Conservation (phyloP, 441 rosid species). For the Bocquillonia castaneifolia region DNA sequence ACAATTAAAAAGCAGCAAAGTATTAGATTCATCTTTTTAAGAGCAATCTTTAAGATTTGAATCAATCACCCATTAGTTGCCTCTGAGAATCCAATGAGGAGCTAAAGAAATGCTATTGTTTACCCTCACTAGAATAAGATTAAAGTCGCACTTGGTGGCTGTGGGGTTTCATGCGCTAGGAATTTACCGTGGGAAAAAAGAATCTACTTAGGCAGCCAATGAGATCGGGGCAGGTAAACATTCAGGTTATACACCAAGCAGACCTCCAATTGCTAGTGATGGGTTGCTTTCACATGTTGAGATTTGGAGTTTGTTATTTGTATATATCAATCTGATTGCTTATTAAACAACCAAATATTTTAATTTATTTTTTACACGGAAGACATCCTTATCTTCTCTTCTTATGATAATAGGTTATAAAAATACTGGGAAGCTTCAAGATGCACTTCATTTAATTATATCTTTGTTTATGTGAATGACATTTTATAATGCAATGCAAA, state of each 20-base stretch:
- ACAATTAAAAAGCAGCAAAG: constrained; percentile 1
- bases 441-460: neutral
- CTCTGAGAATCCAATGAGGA: neutral
- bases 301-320: constrained; percentile 12
- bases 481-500: constrained; percentile 20
- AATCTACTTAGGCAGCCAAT: constrained; percentile 24
- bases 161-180: neutral
- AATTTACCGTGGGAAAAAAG: constrained; percentile 5
- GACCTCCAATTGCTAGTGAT: constrained; percentile 16
- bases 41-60: neutral
- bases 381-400: neutral
- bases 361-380: neutral
- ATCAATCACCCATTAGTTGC: constrained; percentile 4
- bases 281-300: constrained; percentile 16
- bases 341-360: neutral
- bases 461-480: neutral
- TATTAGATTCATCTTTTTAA: neutral
- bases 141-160: constrained; percentile 8
- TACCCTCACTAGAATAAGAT: neutral
- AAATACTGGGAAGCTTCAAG: constrained; percentile 12
- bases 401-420: constrained; percentile 8
- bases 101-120: neutral
- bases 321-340: constrained; percentile 18
- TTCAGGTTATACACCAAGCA: constrained; percentile 4
- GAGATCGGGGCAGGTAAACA: constrained; percentile 12